These are phyloP conservation scores for Penicillium longicatenatum DNA, from an alignment of 495 filamentous ascomycete species.

Conservation along the genomic window DNA sequence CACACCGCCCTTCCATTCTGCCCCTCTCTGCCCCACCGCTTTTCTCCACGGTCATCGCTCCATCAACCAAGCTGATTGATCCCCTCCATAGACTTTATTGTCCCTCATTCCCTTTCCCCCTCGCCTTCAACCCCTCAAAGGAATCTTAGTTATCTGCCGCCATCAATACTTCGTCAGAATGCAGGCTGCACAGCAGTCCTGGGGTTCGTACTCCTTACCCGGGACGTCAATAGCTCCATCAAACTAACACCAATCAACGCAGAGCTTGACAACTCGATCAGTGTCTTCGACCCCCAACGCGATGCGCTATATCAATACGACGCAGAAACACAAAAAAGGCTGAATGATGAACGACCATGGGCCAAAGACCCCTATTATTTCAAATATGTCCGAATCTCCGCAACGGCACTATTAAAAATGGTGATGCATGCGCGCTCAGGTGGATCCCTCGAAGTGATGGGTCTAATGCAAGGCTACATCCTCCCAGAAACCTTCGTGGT, in stretches of 20 bases:
- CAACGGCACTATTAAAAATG: constrained; percentile 96
- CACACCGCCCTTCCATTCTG: constrained; percentile 4
- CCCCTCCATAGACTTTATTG: constrained; percentile 19
- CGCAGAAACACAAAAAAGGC: constrained; percentile 60
- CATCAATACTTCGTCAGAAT: constrained; percentile 27
- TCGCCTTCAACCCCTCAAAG: background rate
- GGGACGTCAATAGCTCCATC: constrained; percentile 1
- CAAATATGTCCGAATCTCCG: constrained; percentile 89
- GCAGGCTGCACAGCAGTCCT: constrained; percentile 61
- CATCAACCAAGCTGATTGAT: constrained; percentile 14
- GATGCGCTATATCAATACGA: constrained; percentile 92
- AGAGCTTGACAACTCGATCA: constrained; percentile 90
- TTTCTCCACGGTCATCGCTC: constrained; percentile 21
- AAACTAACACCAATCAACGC: constrained; percentile 10
- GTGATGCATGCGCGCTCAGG: constrained; percentile 97
- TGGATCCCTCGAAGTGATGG: constrained; percentile 93
- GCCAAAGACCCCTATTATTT: constrained; percentile 81
- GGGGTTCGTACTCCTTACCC: constrained; percentile 48
- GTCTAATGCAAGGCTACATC: constrained; percentile 96
- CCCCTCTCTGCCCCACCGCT: constrained; percentile 15
- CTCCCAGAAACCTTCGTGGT: constrained; percentile 80
- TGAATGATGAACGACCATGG: constrained; percentile 71
- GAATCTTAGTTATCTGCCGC: background rate
- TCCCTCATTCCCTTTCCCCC: constrained; percentile 3
- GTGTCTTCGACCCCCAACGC: constrained; percentile 78